Evolutionary conservation across 192 early-diverging fungal genomes (phyloP).

Genomic region (Thamnidium elegans): DNA sequence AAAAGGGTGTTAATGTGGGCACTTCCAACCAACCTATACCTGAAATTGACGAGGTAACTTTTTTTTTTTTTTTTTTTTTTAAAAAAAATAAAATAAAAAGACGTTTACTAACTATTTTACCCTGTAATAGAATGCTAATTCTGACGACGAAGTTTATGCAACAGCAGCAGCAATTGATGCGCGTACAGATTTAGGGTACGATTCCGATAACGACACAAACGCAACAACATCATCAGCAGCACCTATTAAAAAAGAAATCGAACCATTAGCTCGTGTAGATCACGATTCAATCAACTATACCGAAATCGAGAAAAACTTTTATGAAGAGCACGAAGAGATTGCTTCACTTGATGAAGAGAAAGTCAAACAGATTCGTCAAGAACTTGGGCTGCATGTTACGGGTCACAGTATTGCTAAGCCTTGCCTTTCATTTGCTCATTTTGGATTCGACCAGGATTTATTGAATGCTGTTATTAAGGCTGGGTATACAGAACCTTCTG

Average conservation of each 20-base stretch:
- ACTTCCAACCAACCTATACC: constrained; percentile 41
- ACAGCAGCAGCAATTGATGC: constrained; percentile 69
- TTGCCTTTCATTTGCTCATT: constrained; percentile 83
- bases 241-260: constrained; percentile 58
- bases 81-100: not conserved
- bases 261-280: constrained; percentile 55
- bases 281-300: constrained; percentile 65
- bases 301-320: constrained; percentile 74
- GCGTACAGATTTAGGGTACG: constrained; percentile 31
- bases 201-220: constrained; percentile 29
- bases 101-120: constrained; percentile 12
- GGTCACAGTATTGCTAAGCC: constrained; percentile 65
- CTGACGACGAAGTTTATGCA: constrained; percentile 84
- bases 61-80: not conserved
- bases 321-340: constrained; percentile 77
- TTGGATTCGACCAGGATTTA: constrained; percentile 74
- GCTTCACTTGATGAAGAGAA: constrained; percentile 54
- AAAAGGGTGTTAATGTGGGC: constrained; percentile 72
- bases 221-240: not conserved
- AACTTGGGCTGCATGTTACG: constrained; percentile 63
- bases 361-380: constrained; percentile 50
- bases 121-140: constrained; percentile 49
- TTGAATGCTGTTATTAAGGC: constrained; percentile 57
- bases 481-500: constrained; percentile 70
- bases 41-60: constrained; percentile 40